These are phyloP conservation scores for Vicia faba DNA, from an alignment of 306 rosid species.

Conservation along the genomic window DNA sequence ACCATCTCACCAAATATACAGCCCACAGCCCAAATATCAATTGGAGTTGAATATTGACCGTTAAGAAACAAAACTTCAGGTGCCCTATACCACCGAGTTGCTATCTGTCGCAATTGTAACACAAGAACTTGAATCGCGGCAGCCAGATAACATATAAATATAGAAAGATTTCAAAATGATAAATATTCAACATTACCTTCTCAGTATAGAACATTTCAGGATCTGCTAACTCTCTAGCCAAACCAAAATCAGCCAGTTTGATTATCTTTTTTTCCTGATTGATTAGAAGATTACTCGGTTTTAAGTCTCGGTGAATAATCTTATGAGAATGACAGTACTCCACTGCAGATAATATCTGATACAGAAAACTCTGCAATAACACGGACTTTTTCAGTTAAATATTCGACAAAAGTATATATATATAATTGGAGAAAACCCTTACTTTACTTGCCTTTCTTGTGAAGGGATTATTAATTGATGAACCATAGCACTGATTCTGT, in stretches of 20 bases:
- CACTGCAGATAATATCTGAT: conserved; percentile 33
- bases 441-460: not conserved
- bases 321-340: conserved; percentile 23
- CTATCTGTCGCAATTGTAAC: conserved; percentile 18
- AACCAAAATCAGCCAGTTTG: conserved; percentile 34
- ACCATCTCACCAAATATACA: conserved; percentile 44
- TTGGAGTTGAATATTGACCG: not conserved
- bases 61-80: conserved; percentile 28
- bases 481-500: not conserved
- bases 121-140: not conserved
- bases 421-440: not conserved
- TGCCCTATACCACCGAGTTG: conserved; percentile 25
- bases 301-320: conserved; percentile 37
- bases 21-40: conserved; percentile 42
- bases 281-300: conserved; percentile 24
- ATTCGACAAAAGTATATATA: too few relatives aligned
- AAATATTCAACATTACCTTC: not conserved
- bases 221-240: conserved; percentile 21
- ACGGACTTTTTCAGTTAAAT: not conserved
- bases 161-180: not conserved
- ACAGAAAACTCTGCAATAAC: conserved; percentile 17
- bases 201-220: not conserved
- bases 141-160: not conserved
- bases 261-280: not conserved
- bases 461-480: not conserved